phyloP scores from a whole-genome alignment of 23 red algal species.

The Pyropia yezoensis region DNA sequence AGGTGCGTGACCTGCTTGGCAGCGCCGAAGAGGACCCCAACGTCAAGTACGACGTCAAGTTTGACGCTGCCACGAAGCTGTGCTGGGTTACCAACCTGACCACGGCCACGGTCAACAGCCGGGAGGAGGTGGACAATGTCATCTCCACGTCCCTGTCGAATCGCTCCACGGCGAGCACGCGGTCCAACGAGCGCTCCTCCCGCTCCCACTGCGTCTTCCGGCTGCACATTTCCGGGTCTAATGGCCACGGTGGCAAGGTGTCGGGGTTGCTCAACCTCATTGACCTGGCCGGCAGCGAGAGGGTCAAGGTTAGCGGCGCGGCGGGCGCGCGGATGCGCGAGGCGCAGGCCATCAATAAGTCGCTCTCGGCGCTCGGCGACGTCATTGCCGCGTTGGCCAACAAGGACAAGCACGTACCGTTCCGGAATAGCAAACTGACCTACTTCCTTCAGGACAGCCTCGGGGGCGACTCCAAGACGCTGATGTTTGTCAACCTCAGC shows the following conservation, averaged over 20 bases:
- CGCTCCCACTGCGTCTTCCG: conserved; percentile 87
- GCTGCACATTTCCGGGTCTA: conserved; percentile 48
- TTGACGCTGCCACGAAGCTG: no score
- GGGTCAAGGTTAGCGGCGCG: conserved; percentile 63
- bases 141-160: conserved; percentile 60
- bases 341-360: conserved; percentile 99
- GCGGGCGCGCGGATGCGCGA: conserved; percentile 77
- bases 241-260: conserved; percentile 45
- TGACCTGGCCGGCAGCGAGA: conserved; percentile 91
- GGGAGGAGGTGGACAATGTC: conserved; percentile 74
- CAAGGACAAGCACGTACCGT: conserved; percentile 77
- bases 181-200: conserved; percentile 85
- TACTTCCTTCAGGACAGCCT: conserved; percentile 85
- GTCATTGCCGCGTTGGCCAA: conserved; percentile 70
- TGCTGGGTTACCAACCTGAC: conserved; percentile 50
- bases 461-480: conserved; percentile 94
- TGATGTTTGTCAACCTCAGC: conserved; percentile 99
- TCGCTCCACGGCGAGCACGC: conserved; percentile 53
- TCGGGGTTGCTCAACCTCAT: conserved; percentile 81
- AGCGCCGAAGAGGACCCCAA: conserved; percentile 10
- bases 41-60: conserved; percentile 24
- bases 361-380: conserved; percentile 86
- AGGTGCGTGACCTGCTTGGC: conserved; percentile 71
- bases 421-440: conserved; percentile 89
- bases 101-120: conserved; percentile 43